Base-by-base conservation (phyloP, 805 yeast genomes). In the Saturnispora gosingensis region DNA sequence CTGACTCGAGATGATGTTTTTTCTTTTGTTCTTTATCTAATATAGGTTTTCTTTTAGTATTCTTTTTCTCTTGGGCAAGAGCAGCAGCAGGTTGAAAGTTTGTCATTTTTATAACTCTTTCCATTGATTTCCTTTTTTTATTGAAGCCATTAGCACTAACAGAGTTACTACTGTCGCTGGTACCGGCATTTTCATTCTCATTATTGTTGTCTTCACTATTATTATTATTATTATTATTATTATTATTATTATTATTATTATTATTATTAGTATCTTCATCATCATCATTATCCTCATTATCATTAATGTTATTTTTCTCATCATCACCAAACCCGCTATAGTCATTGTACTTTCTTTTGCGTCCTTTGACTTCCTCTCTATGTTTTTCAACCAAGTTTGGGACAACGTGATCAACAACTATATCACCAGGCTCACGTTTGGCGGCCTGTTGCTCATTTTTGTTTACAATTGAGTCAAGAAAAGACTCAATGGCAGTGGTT, bases 391-490 rank as follows among this genome's bases (percentile, higher is more conserved):
- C 24, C 20, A 5, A 18, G 13, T 38, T 20, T 10, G 42, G 42
- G 11, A 38, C 42, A 18, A 38, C 15, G 11, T 38, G 42, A 16
- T 38, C 24, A 10, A 38, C 24, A 18, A 8, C 22, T 38, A 30
- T 30, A 30, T 30, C 13, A 30, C 34, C 34, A 30, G 34, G 34
- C 13, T 38, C 22, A 16, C 24, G 13, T 10, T 13, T 9, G 8
- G 24, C 15, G n/a, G 5, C 27, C 16, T 8, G 18, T n/a, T 46
- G 25, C 18, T 28, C 38, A 13, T 44, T 46, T 48, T 67, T 68
- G 50, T 65, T 67, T 1, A 68, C 72, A 20, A 69, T 66, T 16
- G 69, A 64, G 48, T 69, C 72, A 25, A 69, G 58, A 50, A 69
- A 69, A 9, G 59, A 59, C 45, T 67, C 71, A 38, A 69, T 54